Conservation (phyloP, 306 rosid species). For the Cucurbita argyrosperma region DNA sequence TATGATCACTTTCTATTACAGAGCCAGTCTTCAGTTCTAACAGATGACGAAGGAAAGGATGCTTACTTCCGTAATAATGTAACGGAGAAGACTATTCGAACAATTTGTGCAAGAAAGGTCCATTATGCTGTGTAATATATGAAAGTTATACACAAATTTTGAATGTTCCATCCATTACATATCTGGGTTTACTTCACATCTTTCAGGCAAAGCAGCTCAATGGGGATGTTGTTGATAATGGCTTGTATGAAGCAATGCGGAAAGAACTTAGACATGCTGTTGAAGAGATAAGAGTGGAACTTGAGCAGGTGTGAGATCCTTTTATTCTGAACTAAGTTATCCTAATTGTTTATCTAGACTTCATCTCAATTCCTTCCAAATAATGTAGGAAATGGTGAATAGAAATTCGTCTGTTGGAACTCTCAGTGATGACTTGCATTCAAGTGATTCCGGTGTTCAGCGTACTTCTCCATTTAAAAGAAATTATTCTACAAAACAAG, state of each 20-base stretch:
- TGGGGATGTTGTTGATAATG: constrained; percentile 25
- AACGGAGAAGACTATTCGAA: constrained; percentile 30
- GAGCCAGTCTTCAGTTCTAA: constrained; percentile 86
- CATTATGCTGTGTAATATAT: neutral
- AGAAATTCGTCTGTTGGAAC: constrained; percentile 33
- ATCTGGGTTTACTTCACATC: constrained; percentile 10
- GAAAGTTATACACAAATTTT: neutral
- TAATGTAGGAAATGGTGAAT: constrained; percentile 42
- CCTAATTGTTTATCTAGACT: neutral
- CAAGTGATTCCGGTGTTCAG: constrained; percentile 36
- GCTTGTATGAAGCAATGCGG: constrained; percentile 39
- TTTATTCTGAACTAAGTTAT: neutral
- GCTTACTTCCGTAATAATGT: constrained; percentile 31
- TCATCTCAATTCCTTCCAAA: constrained; percentile 5
- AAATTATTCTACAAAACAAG: constrained; percentile 60
- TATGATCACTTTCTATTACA: constrained; percentile 23
- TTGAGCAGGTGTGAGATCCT: constrained; percentile 39
- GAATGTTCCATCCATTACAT: neutral
- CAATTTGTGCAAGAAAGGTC: constrained; percentile 57
- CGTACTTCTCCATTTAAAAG: constrained; percentile 40
- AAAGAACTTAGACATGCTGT: constrained; percentile 52
- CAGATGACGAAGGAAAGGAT: constrained; percentile 74
- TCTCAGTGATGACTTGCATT: constrained; percentile 17
- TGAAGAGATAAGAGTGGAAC: constrained; percentile 44
- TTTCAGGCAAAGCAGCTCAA: constrained; percentile 40